Evolutionary conservation across 768 basidiomycete species (phyloP).

Genomic region (Clitopilus passeckerianus): DNA sequence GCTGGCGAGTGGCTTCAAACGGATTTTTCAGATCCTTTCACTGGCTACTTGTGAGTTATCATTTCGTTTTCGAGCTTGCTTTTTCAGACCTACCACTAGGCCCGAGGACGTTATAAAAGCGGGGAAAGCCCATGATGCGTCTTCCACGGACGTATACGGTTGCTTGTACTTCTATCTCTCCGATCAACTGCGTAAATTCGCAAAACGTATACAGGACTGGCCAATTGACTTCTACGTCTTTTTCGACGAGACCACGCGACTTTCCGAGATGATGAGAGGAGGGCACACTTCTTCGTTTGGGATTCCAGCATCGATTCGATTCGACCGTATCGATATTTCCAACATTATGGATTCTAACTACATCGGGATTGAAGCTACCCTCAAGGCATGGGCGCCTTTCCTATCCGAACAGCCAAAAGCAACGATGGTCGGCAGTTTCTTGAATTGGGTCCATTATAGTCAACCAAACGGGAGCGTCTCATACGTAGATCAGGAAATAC

Average conservation of each 20-base stretch:
- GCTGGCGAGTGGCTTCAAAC: no score
- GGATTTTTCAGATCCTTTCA: no score
- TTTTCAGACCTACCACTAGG: no score
- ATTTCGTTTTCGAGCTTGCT: no score
- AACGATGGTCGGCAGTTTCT: neutral
- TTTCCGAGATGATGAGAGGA: neutral
- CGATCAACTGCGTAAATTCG: neutral
- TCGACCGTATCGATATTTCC: neutral
- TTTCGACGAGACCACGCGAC: neutral
- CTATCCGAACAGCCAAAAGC: neutral
- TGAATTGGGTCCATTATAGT: neutral
- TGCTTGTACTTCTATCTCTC: neutral
- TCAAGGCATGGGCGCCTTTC: neutral
- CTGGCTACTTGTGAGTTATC: no score
- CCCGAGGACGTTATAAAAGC: no score
- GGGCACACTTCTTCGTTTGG: neutral
- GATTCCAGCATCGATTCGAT: neutral
- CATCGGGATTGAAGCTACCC: neutral
- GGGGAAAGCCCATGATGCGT: no score
- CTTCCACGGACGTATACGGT: neutral
- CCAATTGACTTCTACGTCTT: neutral
- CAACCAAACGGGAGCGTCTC: no score
- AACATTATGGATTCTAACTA: neutral
- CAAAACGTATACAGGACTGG: neutral
- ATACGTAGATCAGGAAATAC: no score